These are phyloP conservation scores for Ascochyta koolunga DNA, from an alignment of 2,329 filamentous ascomycete genomes.

Conservation along the genomic window DNA sequence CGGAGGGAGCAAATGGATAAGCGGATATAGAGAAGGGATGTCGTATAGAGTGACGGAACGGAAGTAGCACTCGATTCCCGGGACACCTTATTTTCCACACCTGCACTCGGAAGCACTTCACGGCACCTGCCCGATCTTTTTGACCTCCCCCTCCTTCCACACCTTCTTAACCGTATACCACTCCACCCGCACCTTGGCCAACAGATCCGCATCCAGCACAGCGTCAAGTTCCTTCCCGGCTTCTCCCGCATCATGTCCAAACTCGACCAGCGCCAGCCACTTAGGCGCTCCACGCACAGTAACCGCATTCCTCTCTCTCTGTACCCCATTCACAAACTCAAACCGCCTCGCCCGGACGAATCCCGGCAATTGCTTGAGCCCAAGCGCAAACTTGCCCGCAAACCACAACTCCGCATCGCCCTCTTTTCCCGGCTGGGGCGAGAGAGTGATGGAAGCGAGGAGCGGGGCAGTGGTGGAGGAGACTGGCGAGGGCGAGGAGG, in stretches of 20 bases:
- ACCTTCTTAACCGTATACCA: slow-evolving; percentile 10
- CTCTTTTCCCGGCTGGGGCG: not conserved
- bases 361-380: not conserved
- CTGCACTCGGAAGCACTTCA: not conserved
- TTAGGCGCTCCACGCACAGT: not conserved
- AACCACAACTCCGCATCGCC: not conserved
- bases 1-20: no score
- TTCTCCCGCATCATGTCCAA: not conserved
- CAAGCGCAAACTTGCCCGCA: not conserved
- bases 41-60: no score
- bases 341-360: slow-evolving; percentile 4
- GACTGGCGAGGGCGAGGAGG: no score
- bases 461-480: not conserved
- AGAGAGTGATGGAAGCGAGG: not conserved
- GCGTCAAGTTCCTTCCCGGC: not conserved
- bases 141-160: not conserved
- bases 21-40: no score
- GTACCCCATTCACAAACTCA: not conserved
- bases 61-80: no score
- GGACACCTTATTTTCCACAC: no score
- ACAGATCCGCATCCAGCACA: not conserved
- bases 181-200: not conserved
- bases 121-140: not conserved
- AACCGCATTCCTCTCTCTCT: not conserved
- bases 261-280: slow-evolving; percentile 1